Conservation (phyloP, 1,284 basidiomycete genomes). For the Cutaneotrichosporon mucoides region DNA sequence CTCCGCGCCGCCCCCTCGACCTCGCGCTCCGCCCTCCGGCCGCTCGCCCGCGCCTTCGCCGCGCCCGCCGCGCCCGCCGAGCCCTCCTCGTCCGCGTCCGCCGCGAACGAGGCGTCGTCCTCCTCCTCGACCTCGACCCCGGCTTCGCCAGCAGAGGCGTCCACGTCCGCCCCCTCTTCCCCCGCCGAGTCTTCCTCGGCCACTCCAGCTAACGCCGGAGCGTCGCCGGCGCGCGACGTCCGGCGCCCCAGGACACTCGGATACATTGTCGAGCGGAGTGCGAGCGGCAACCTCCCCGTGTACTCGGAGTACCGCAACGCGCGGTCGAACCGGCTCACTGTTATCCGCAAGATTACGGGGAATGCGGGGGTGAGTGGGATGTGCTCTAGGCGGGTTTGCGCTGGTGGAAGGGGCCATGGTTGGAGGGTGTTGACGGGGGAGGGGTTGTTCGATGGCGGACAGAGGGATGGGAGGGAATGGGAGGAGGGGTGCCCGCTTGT, state of each 20-base stretch:
- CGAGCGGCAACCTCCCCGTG: conserved; percentile 31
- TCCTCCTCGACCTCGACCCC: background rate
- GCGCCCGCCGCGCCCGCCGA: background rate
- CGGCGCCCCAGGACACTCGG: background rate
- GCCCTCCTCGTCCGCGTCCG: background rate
- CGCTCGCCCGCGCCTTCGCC: background rate
- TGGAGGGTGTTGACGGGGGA: background rate
- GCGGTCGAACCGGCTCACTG: conserved; percentile 22
- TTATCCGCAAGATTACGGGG: conserved; percentile 35
- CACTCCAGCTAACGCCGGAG: too few species aligned
- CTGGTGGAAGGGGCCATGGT: background rate
- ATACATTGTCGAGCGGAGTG: conserved; percentile 23
- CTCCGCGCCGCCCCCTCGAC: too few species aligned
- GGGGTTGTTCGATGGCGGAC: too few species aligned
- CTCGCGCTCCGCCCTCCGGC: background rate
- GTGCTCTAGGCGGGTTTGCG: background rate
- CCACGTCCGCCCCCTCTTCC: background rate
- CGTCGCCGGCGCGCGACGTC: too few species aligned
- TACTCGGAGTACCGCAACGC: conserved; percentile 37
- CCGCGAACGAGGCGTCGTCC: background rate
- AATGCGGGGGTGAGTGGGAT: conserved; percentile 14
- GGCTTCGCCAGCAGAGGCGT: too few species aligned
- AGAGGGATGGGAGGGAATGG: too few species aligned
- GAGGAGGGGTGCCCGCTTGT: too few species aligned
- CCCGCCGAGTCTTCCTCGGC: background rate